phyloP scores from a whole-genome alignment of 495 filamentous ascomycete genomes.

The Talaromyces trachyspermus region DNA sequence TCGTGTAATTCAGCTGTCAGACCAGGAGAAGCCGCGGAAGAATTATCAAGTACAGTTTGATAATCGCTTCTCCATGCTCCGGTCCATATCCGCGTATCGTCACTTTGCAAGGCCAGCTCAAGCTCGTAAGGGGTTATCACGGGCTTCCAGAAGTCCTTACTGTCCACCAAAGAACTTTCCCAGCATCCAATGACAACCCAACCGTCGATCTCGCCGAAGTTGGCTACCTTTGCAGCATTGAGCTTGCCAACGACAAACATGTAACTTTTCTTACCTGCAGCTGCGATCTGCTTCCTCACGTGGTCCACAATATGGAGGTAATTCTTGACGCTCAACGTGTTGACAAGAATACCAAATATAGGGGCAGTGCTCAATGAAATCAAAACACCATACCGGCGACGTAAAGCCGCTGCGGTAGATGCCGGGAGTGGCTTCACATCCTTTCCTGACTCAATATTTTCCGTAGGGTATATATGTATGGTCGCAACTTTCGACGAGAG shows the following conservation, averaged over 20 bases:
- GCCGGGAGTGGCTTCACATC: conserved; percentile 35
- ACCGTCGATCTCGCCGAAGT: conserved; percentile 88
- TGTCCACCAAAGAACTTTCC: conserved; percentile 86
- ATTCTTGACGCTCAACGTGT: conserved; percentile 85
- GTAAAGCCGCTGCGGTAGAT: conserved; percentile 53
- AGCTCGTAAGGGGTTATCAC: conserved; percentile 92
- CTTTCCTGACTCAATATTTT: conserved; percentile 21
- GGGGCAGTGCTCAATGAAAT: conserved; percentile 72
- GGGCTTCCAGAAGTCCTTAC: conserved; percentile 76
- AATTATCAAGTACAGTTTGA: conserved; percentile 44
- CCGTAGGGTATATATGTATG: conserved; percentile 73
- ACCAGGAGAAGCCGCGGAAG: conserved; percentile 13
- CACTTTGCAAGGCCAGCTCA: conserved; percentile 59
- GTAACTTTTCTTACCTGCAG: conserved; percentile 85
- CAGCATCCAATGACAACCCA: conserved; percentile 98
- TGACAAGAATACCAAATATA: conserved; percentile 89
- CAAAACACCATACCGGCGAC: conserved; percentile 79
- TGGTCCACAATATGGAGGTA: conserved; percentile 74
- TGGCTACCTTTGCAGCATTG: conserved; percentile 91
- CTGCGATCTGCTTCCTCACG: conserved; percentile 60
- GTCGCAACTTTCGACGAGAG: conserved; percentile 73
- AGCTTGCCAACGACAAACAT: conserved; percentile 94
- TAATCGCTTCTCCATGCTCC: conserved; percentile 73
- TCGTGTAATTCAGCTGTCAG: conserved; percentile 14
- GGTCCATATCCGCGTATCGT: conserved; percentile 66